A percentile compares a stretch with the other conserved stretches of the same genome.
Conservation (phyloP, 768 basidiomycete genomes). For the Boletellus ananas region DNA sequence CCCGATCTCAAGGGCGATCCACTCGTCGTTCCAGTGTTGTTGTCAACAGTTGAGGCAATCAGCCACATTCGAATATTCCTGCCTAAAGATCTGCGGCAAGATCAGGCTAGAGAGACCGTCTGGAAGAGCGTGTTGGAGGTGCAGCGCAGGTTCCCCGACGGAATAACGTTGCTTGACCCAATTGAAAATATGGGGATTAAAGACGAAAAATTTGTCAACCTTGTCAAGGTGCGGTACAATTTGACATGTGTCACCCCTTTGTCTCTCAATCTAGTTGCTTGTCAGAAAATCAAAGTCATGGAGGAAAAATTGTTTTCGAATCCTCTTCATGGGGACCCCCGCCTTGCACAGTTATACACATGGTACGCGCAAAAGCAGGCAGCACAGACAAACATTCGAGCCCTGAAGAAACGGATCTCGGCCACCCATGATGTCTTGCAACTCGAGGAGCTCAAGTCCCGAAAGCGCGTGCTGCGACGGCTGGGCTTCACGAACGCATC, state of each 20-base stretch:
- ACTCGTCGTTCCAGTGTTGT: slow-evolving; percentile 81
- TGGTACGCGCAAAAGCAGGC: slow-evolving; percentile 75
- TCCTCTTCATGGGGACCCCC: slow-evolving; percentile 73
- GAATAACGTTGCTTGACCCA: slow-evolving; percentile 84
- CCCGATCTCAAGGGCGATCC: slow-evolving; percentile 72
- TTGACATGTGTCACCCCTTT: neutral
- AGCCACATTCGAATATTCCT: slow-evolving; percentile 83
- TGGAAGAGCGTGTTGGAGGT: slow-evolving; percentile 93
- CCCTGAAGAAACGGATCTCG: slow-evolving; percentile 81
- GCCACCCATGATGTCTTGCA: slow-evolving; percentile 91
- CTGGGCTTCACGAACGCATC: slow-evolving; percentile 84
- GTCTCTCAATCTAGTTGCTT: neutral
- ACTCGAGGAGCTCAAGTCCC: slow-evolving; percentile 91
- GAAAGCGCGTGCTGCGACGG: slow-evolving; percentile 90
- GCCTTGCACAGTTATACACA: slow-evolving; percentile 78
- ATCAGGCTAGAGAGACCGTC: slow-evolving; percentile 70
- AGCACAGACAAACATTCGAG: slow-evolving; percentile 62
- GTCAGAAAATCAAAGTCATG: slow-evolving; percentile 86
- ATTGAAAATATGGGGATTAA: slow-evolving; percentile 94
- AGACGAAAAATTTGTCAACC: slow-evolving; percentile 85
- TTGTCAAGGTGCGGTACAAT: slow-evolving; percentile 63
- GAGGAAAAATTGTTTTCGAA: slow-evolving; percentile 82
- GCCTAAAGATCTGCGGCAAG: slow-evolving; percentile 83
- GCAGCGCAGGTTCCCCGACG: slow-evolving; percentile 85
- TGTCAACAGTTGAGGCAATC: slow-evolving; percentile 83